phyloP scores from a whole-genome alignment of 306 rosid species.

The Myrica gale region DNA sequence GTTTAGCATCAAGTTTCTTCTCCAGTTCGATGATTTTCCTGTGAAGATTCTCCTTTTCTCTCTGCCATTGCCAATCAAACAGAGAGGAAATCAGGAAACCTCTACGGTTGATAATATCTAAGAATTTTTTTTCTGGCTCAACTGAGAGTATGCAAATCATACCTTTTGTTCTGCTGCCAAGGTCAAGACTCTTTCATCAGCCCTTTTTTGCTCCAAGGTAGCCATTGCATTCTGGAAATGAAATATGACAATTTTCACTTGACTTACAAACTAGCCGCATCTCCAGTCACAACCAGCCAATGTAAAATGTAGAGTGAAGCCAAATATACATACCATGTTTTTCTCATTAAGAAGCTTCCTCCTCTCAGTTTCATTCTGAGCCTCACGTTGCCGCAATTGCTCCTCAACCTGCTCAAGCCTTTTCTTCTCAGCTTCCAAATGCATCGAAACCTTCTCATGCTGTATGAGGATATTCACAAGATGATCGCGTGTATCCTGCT shows the following conservation, averaged over 20 bases:
- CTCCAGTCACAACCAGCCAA: too few species aligned
- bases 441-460: constrained; percentile 41
- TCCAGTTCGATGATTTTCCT: constrained; percentile 53
- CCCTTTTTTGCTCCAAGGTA: constrained; percentile 61
- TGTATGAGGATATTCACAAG: constrained; percentile 36
- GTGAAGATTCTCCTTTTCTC: constrained; percentile 56
- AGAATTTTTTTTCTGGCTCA: neutral
- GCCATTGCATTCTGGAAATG: constrained; percentile 62
- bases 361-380: constrained; percentile 50
- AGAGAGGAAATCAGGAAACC: neutral
- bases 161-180: constrained; percentile 72
- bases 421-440: constrained; percentile 46
- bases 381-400: constrained; percentile 43
- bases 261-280: too few species aligned
- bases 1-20: constrained; percentile 69
- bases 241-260: neutral
- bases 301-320: too few species aligned
- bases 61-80: constrained; percentile 43
- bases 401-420: constrained; percentile 52
- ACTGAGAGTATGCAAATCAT: neutral
- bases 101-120: neutral
- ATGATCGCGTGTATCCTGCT: constrained; percentile 30
- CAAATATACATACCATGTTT: constrained; percentile 44
- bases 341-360: constrained; percentile 43
- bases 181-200: constrained; percentile 54